Evolutionary conservation across 768 basidiomycete species (phyloP), one percentile per base, ranked within the genome.

Genomic region (Tricholoma sp.): DNA sequence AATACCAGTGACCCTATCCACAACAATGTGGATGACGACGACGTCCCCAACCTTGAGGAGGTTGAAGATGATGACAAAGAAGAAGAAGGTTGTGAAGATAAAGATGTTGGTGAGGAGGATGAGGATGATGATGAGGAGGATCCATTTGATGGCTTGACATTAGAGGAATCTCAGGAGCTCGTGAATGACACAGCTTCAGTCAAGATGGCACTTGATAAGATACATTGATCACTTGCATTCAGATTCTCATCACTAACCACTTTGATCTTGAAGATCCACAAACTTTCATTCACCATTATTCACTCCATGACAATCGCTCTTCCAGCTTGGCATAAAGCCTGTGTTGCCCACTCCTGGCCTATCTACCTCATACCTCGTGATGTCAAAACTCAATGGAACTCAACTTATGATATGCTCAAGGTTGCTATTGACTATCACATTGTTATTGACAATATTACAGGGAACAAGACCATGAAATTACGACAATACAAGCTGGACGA

Each of bases 331-430:
- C 39, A 17, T 41, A n/a, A 7, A 9, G 39, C n/a, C 17, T 41
- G 39, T 7, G 4, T 41, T n/a, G 8, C 39, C 17, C 39, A 41
- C 17, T 13, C 15, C 17, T 5, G 39, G 39, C 39, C 3, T 41
- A n/a, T 41, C 8, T 17, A 56, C 6, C 56, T 58, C 6, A 64
- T 70, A 52, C 71, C 69, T 10, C 57, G 67, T 4, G 69, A 76
- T 57, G 69, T 74, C 2, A 31, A 52, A 12, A 64, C 0, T 41
- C 8, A 15, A 13, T 41, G n/a, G 39, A 41, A 41, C 39, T 41
- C n/a, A 13, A 41, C 39, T 54, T 36, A 75, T 24, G 24, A 24
- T 24, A 24, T 24, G 24, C 24, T 24, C 4, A 24, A 24, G 24
- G 24, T 24, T 24, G 24, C 24, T 24, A 24, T 24, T 4, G 24